Conservation (phyloP, 2,329 filamentous ascomycete species). For the Exophiala lecanii-corni region DNA sequence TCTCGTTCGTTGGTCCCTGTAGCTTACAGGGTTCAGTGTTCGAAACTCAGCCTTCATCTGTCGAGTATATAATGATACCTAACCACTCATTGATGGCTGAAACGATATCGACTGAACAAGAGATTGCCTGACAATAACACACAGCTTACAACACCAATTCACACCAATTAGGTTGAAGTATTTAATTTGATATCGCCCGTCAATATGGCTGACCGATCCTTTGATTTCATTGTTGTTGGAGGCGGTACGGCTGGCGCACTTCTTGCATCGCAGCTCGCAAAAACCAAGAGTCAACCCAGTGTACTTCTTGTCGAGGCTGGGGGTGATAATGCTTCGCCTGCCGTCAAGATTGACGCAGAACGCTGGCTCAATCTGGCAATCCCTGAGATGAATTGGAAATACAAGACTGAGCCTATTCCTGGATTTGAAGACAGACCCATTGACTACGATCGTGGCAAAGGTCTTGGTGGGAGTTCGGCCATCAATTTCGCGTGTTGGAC, state of each 20-base stretch:
- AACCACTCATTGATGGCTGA: no score
- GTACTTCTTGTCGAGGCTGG: slow-evolving; percentile 62
- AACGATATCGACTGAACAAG: no score
- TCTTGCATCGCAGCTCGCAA: slow-evolving; percentile 51
- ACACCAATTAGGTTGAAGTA: no score
- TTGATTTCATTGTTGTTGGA: slow-evolving; percentile 29
- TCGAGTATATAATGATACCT: no score
- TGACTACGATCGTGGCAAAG: slow-evolving; percentile 48
- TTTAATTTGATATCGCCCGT: no score
- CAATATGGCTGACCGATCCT: no score
- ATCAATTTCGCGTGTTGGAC: slow-evolving; percentile 55
- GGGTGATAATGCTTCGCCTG: slow-evolving; percentile 43
- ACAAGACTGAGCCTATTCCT: slow-evolving; percentile 47
- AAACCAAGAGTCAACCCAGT: slow-evolving; percentile 43
- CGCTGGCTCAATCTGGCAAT: slow-evolving; percentile 51
- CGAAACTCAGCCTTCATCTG: no score
- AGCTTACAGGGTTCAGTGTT: no score
- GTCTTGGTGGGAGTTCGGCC: slow-evolving; percentile 49
- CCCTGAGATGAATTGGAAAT: slow-evolving; percentile 50
- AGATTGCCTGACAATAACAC: no score
- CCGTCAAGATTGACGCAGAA: slow-evolving; percentile 50
- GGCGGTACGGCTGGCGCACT: slow-evolving; percentile 58
- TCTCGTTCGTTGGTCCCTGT: no score
- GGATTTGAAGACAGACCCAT: slow-evolving; percentile 42
- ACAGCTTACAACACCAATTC: no score